Conservation (phyloP, 768 basidiomycete genomes). For the Phaffia australis region DNA sequence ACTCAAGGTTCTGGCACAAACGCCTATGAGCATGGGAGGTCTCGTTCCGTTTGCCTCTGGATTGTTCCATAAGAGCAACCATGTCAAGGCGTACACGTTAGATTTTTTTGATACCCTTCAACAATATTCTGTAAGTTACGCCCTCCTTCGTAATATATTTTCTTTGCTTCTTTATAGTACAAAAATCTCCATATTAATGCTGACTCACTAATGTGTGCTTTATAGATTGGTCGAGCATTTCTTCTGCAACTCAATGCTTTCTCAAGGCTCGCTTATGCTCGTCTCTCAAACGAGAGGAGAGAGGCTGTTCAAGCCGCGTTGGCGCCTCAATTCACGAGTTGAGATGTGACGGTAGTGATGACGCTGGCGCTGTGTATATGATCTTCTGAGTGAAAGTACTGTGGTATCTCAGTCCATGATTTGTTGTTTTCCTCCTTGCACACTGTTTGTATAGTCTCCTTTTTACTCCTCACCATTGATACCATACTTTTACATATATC, state of each 20-base stretch:
- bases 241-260: slow-evolving; percentile 75
- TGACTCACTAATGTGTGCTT: neutral
- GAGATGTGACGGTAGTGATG: too few relatives aligned
- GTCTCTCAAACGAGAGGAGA: slow-evolving; percentile 43
- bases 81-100: slow-evolving; percentile 65
- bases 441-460: too few relatives aligned
- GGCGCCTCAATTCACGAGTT: too few relatives aligned
- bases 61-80: slow-evolving; percentile 74
- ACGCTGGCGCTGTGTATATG: too few relatives aligned
- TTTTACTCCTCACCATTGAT: too few relatives aligned
- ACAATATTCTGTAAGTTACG: slow-evolving; percentile 54
- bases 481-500: too few relatives aligned
- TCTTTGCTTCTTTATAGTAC: neutral
- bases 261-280: slow-evolving; percentile 74
- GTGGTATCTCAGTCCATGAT: too few relatives aligned
- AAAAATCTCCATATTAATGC: too few relatives aligned
- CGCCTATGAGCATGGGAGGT: slow-evolving; percentile 3
- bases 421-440: too few relatives aligned
- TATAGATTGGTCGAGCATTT: slow-evolving; percentile 66
- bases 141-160: neutral
- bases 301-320: neutral
- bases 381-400: too few relatives aligned
- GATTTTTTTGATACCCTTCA: slow-evolving; percentile 74
- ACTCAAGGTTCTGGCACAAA: slow-evolving; percentile 13
- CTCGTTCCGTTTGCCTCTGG: slow-evolving; percentile 77